Conservation (phyloP, 306 rosid genomes). For the Dalbergia cultrata region DNA sequence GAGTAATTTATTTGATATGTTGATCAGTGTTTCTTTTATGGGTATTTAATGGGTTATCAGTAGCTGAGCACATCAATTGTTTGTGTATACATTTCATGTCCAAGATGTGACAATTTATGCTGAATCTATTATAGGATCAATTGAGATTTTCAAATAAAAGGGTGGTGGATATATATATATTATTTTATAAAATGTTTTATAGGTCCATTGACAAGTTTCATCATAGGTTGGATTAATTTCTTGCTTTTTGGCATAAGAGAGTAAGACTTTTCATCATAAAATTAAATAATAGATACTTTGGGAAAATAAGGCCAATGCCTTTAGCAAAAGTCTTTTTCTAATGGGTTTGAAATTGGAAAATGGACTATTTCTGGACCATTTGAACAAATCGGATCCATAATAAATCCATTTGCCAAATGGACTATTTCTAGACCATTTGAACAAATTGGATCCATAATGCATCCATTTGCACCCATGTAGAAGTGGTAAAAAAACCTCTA, state of each 20-base stretch:
- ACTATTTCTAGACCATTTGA: background rate
- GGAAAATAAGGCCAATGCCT: background rate
- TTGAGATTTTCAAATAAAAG: background rate
- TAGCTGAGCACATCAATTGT: background rate
- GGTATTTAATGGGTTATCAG: background rate
- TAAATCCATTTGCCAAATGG: conserved; percentile 10
- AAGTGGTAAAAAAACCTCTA: conserved; percentile 3
- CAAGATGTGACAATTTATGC: background rate
- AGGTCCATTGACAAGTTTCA: conserved; percentile 24
- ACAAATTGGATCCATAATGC: conserved; percentile 14
- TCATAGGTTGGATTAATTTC: background rate
- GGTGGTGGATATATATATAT: background rate
- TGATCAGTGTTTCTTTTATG: background rate
- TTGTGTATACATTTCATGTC: background rate
- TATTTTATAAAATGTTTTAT: background rate
- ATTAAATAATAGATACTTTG: background rate
- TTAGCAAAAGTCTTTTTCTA: conserved; percentile 14
- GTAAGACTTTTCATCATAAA: background rate
- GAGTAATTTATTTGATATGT: background rate
- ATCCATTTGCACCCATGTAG: conserved; percentile 14
- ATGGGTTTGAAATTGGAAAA: background rate
- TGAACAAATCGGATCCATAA: conserved; percentile 23
- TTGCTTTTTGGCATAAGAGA: background rate
- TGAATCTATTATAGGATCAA: conserved; percentile 17
- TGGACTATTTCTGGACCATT: background rate